Evolutionary conservation across 257 asterid species (phyloP), one percentile per base, ranked within the genome.

Genomic region (Penstemon davidsonii): DNA sequence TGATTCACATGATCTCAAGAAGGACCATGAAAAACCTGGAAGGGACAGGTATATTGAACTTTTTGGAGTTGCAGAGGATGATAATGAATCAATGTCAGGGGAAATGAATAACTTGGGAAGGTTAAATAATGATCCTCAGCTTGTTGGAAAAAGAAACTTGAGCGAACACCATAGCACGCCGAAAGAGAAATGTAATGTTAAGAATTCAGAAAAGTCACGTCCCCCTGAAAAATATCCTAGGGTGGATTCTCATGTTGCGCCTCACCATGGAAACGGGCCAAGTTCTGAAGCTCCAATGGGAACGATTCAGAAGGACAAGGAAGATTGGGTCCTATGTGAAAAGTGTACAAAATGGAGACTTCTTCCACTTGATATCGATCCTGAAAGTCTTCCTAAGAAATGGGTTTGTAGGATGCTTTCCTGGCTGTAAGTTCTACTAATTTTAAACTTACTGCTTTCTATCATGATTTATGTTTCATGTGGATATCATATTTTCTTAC

Each of bases 321-420:
- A 94, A 81, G 87, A 86, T 78, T 94, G 99, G 99, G 99, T 91
- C 59, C 43, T 40, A 37, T 94, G 99, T 60, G 99, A 94, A 74
- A 87, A 85, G 81, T 94, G 99, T 70, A 83, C 78, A 49, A 73
- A 58, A 58, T 94, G 99, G 99, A 84, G 99, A 73, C 89, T 94
- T 76, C 93, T 94, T 76, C 99, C 99, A 60, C 96, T 79, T 69
- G 97, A 89, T 55, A 91, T 80, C 68, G 84, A 91, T 78, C 96
- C 97, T 43, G 67, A 67, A 57, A 84, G 87, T 78, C 97, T 94
- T 74, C 96, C 97, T 12, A 84, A 94, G 70, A 89, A 87, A 80
- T 94, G 99, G 99, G 64, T 77, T 52, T 94, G 99, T 72, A 87
- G 86, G 78, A 88, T 88, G 99, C 99, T 91, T 63, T 75, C 81